Evolutionary conservation across 139 green algal species (phyloP).

Genomic region (Coelastrella sp.): DNA sequence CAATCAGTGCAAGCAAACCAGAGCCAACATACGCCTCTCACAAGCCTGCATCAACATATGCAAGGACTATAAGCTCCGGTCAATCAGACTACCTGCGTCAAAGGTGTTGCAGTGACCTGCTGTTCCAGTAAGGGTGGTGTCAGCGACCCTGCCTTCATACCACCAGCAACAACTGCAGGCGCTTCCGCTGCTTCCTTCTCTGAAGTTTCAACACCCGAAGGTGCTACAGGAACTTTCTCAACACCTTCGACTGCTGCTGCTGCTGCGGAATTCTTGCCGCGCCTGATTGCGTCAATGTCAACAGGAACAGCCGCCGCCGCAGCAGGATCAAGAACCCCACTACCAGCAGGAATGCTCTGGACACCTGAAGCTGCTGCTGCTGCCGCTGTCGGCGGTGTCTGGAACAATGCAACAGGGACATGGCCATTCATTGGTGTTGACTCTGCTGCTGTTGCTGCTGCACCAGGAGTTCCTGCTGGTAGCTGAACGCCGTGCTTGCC

Average conservation of each 20-base stretch:
- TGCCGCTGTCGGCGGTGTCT: not conserved
- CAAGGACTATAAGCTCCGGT: no score
- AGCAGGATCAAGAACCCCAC: not conserved
- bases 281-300: not conserved
- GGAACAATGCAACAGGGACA: not conserved
- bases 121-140: constrained; percentile 11
- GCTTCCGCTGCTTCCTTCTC: not conserved
- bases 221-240: not conserved
- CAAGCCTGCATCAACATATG: no score
- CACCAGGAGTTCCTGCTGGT: not conserved
- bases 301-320: constrained; percentile 16
- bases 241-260: not conserved
- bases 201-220: no score
- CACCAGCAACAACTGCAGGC: not conserved
- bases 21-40: no score
- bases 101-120: constrained; percentile 12
- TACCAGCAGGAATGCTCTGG: not conserved
- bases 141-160: not conserved
- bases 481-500: not conserved
- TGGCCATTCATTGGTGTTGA: not conserved
- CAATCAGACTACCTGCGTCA: not conserved
- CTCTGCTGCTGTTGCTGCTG: not conserved
- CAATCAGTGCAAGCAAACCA: no score
- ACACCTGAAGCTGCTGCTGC: not conserved
- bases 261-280: not conserved